Evolutionary conservation across 352 stramenopile genomes (phyloP).

Genomic region (Pythium pyrilobum): DNA sequence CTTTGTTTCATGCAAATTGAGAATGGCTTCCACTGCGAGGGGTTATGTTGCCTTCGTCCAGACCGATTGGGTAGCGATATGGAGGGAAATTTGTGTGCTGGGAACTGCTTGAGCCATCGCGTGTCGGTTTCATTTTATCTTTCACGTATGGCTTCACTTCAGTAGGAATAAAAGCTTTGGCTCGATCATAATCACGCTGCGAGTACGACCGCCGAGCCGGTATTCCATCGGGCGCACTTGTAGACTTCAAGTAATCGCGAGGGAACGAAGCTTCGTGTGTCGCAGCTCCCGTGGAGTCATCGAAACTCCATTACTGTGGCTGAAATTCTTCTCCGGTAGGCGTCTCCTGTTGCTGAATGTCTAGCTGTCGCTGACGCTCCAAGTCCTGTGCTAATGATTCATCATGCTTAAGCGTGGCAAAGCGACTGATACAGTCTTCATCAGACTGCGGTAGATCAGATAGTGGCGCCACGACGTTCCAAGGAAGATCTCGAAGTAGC

Average conservation of each 20-base stretch:
- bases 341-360: neutral
- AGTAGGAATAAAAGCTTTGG: neutral
- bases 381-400: neutral
- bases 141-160: neutral
- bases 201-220: neutral
- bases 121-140: neutral
- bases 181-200: neutral
- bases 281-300: neutral
- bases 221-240: neutral
- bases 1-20: neutral
- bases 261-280: no score
- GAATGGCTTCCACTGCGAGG: neutral
- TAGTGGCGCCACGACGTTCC: neutral
- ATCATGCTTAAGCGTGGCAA: neutral
- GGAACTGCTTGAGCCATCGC: neutral
- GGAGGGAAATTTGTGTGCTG: no score
- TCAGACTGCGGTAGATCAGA: neutral
- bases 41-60: neutral
- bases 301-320: neutral
- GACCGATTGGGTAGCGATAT: neutral
- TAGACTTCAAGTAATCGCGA: no score
- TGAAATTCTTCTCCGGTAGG: neutral
- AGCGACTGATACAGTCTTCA: neutral
- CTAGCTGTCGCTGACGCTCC: slow-evolving; percentile 1
- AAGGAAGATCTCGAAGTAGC: neutral